Conservation (phyloP, 2,329 filamentous ascomycete species). For the Hypoxylon sp. region DNA sequence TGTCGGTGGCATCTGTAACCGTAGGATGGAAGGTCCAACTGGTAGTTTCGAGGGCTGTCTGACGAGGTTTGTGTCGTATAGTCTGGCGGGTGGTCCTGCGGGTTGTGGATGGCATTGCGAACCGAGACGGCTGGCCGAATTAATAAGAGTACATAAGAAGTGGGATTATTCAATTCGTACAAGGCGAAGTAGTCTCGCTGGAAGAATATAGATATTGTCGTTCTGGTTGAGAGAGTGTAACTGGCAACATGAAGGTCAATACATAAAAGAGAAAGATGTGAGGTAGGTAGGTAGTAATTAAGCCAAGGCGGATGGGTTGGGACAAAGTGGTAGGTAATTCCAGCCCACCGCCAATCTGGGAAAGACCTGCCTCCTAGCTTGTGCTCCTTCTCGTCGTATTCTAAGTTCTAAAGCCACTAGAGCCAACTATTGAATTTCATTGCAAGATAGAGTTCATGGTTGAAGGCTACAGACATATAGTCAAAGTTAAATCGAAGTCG, state of each 20-base stretch:
- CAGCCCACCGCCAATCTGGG: no score
- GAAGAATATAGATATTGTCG: neutral
- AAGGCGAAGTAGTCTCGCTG: neutral
- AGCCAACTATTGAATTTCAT: neutral
- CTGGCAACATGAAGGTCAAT: neutral
- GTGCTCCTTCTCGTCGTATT: no score
- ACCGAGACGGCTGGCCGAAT: neutral
- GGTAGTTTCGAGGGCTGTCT: neutral
- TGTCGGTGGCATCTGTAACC: neutral
- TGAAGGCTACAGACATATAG: no score
- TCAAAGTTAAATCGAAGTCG: no score
- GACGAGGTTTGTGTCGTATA: neutral
- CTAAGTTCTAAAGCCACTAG: no score
- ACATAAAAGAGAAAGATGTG: no score
- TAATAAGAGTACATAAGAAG: neutral
- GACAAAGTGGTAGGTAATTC: no score
- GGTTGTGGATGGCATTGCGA: neutral
- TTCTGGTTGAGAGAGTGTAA: neutral
- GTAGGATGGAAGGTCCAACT: neutral
- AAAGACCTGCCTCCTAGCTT: no score
- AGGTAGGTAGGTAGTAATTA: no score
- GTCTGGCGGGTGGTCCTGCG: neutral
- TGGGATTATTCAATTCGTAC: neutral
- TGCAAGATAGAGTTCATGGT: neutral
- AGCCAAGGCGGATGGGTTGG: no score